These are phyloP conservation scores for Paracoccidioides lutzii DNA, from an alignment of 2,329 filamentous ascomycete genomes.

Conservation along the genomic window DNA sequence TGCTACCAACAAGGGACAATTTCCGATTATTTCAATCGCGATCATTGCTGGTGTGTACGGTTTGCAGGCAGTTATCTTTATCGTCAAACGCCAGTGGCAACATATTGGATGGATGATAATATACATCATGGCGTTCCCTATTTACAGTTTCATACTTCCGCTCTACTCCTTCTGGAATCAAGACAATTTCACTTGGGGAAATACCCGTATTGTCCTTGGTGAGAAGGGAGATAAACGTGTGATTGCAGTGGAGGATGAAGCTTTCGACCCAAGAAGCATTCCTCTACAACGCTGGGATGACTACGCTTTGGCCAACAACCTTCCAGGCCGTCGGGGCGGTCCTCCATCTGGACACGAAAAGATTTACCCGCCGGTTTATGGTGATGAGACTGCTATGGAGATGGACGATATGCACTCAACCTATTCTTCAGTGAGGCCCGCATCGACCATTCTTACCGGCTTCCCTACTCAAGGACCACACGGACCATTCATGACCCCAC, in stretches of 20 bases:
- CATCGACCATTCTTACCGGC: slow-evolving; percentile 75
- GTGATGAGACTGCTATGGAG: slow-evolving; percentile 65
- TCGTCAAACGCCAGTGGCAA: slow-evolving; percentile 94
- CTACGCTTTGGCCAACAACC: slow-evolving; percentile 72
- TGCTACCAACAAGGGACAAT: slow-evolving; percentile 54
- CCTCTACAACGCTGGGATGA: slow-evolving; percentile 96
- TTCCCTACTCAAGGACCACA: slow-evolving; percentile 53
- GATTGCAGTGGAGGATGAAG: slow-evolving; percentile 70
- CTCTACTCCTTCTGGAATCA: slow-evolving; percentile 99
- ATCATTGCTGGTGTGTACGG: slow-evolving; percentile 89
- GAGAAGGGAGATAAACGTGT: slow-evolving; percentile 85
- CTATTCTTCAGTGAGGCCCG: slow-evolving; percentile 80
- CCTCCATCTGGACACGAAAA: slow-evolving; percentile 50
- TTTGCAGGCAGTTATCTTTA: slow-evolving; percentile 90
- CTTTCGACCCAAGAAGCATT: slow-evolving; percentile 82
- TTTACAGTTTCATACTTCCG: slow-evolving; percentile 82
- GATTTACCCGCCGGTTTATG: slow-evolving; percentile 46
- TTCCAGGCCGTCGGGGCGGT: slow-evolving; percentile 77
- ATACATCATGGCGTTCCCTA: slow-evolving; percentile 87
- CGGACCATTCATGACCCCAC: slow-evolving; percentile 64
- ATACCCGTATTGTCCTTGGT: slow-evolving; percentile 90
- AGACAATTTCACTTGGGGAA: slow-evolving; percentile 98
- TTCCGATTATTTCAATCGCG: slow-evolving; percentile 75
- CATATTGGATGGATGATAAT: slow-evolving; percentile 99
- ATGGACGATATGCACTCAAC: slow-evolving; percentile 97